phyloP scores from a whole-genome alignment of 345 rosid species.

The Arabis alpina region DNA sequence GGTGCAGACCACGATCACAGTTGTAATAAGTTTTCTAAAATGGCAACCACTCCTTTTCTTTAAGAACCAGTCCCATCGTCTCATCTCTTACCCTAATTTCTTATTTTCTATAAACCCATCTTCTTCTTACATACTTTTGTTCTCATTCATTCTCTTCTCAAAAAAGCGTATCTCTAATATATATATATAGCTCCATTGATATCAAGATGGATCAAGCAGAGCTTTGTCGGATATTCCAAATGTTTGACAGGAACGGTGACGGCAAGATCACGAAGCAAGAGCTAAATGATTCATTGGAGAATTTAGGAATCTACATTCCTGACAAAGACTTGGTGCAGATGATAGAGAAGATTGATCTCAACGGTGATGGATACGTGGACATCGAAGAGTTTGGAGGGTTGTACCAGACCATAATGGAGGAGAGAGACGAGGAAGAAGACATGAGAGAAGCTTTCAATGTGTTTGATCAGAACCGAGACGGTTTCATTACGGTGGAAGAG shows the following conservation, averaged over 20 bases:
- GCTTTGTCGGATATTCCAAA: constrained; percentile 78
- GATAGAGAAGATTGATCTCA: constrained; percentile 86
- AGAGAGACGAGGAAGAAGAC: constrained; percentile 86
- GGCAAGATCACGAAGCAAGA: constrained; percentile 78
- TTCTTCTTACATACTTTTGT: constrained; percentile 14
- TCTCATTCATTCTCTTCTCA: constrained; percentile 24
- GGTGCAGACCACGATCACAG: constrained; percentile 43
- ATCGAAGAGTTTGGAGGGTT: constrained; percentile 79
- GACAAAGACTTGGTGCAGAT: constrained; percentile 71
- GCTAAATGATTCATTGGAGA: constrained; percentile 66
- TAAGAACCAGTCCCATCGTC: constrained; percentile 34
- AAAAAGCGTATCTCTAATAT: not conserved
- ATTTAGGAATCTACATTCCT: constrained; percentile 69
- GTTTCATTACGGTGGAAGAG: constrained; percentile 90
- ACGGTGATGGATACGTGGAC: constrained; percentile 88
- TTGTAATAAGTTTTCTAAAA: constrained; percentile 41
- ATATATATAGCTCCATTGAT: not conserved
- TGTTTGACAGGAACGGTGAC: constrained; percentile 90
- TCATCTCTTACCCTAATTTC: constrained; percentile 23
- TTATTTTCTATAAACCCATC: constrained; percentile 35
- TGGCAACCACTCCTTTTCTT: constrained; percentile 44
- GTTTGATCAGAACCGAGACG: constrained; percentile 90
- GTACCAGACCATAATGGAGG: constrained; percentile 83
- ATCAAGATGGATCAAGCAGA: constrained; percentile 66
- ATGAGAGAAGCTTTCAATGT: constrained; percentile 86